These are phyloP conservation scores for Penicillium goetzii DNA, from an alignment of 495 filamentous ascomycete genomes.

Conservation along the genomic window DNA sequence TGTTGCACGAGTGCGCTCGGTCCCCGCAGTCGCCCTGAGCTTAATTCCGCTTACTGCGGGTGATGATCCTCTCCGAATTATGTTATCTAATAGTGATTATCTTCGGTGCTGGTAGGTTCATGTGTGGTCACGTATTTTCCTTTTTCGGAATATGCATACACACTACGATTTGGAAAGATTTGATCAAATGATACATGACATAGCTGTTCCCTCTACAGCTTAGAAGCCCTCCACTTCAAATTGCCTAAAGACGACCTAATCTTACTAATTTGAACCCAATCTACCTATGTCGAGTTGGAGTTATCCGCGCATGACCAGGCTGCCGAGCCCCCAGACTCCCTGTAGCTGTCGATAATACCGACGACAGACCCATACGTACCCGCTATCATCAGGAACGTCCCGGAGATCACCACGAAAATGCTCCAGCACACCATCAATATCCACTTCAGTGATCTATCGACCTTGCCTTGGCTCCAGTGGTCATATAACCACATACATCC, in stretches of 20 bases:
- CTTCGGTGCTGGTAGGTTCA: not conserved
- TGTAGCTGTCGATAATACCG: constrained; percentile 56
- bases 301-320: constrained; percentile 44
- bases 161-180: not conserved
- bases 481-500: constrained; percentile 52
- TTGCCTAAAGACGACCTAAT: not conserved
- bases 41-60: constrained; percentile 6
- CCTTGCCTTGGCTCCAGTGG: constrained; percentile 48
- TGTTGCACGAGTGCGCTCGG: not conserved
- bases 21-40: not conserved
- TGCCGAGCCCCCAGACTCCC: constrained; percentile 27
- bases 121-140: not conserved
- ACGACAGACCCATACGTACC: constrained; percentile 61
- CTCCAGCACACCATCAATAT: constrained; percentile 35
- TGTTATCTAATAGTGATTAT: not conserved
- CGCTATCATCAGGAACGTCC: constrained; percentile 55
- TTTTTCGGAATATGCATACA: not conserved
- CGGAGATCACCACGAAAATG: constrained; percentile 32
- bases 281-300: constrained; percentile 31
- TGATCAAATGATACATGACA: constrained; percentile 2
- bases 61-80: not conserved
- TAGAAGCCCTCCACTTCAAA: not conserved
- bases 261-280: not conserved
- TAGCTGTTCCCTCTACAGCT: not conserved
- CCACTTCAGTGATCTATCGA: constrained; percentile 28